Evolutionary conservation across 208 protist species (phyloP).

Genomic region (Trypanosomatidae sp.): DNA sequence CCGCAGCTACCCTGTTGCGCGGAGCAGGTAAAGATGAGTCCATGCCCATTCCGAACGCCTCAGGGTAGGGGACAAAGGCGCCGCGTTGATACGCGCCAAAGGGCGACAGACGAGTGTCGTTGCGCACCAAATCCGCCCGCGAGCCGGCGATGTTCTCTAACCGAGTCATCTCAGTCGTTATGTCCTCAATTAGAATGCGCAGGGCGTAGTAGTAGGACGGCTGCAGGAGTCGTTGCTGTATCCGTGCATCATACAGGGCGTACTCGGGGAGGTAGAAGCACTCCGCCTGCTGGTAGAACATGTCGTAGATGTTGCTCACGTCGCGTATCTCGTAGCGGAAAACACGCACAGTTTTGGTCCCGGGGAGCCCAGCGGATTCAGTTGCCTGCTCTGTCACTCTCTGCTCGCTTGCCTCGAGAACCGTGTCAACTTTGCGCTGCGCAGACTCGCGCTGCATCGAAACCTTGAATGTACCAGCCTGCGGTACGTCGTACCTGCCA

Average conservation of each 20-base stretch:
- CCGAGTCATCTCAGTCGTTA: slow-evolving; percentile 51
- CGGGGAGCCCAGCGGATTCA: not conserved
- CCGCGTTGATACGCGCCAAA: slow-evolving; percentile 33
- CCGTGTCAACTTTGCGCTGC: slow-evolving; percentile 4
- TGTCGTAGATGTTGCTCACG: slow-evolving; percentile 57
- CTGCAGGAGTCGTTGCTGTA: slow-evolving; percentile 51
- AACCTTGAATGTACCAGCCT: slow-evolving; percentile 52
- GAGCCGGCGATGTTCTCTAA: slow-evolving; percentile 38
- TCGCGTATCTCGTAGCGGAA: slow-evolving; percentile 74
- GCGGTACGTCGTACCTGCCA: slow-evolving; percentile 55
- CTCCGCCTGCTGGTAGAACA: slow-evolving; percentile 45
- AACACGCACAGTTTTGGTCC: slow-evolving; percentile 53
- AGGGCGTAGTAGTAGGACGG: slow-evolving; percentile 61
- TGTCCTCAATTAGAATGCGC: slow-evolving; percentile 49
- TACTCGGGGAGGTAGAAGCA: slow-evolving; percentile 69
- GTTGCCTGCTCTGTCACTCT: not conserved
- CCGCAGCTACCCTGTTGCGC: slow-evolving; percentile 3
- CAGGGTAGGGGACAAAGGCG: slow-evolving; percentile 11
- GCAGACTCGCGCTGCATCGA: slow-evolving; percentile 2
- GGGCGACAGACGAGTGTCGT: slow-evolving; percentile 22
- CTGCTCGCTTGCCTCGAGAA: slow-evolving; percentile 2
- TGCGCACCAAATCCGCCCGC: slow-evolving; percentile 1
- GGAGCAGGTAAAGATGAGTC: not conserved
- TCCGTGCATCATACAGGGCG: slow-evolving; percentile 59
- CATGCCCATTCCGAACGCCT: slow-evolving; percentile 2